phyloP scores from a whole-genome alignment of 2,329 filamentous ascomycete species.

The Colletotrichum euphorbiae region DNA sequence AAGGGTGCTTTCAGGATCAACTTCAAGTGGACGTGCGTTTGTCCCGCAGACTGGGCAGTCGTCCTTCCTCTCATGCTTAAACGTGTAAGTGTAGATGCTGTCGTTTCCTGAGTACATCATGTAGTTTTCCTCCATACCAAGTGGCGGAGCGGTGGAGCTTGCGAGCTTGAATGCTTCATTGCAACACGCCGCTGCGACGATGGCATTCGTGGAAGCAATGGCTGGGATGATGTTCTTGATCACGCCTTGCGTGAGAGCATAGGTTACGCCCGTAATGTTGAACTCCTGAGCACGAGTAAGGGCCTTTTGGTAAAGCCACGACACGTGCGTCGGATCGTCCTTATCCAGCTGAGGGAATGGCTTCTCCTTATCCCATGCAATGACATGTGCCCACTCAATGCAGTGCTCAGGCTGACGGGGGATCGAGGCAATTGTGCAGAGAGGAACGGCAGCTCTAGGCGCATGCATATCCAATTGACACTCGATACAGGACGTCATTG shows the following conservation, averaged over 20 bases:
- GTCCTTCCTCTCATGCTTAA: constrained; percentile 91
- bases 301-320: constrained; percentile 94
- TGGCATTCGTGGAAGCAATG: constrained; percentile 97
- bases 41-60: constrained; percentile 96
- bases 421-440: constrained; percentile 96
- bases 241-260: constrained; percentile 94
- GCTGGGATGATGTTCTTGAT: constrained; percentile 99
- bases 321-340: constrained; percentile 95
- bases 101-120: constrained; percentile 99
- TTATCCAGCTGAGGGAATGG: constrained; percentile 90
- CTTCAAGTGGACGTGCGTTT: constrained; percentile 77
- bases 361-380: constrained; percentile 92
- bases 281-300: constrained; percentile 86
- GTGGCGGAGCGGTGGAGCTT: constrained; percentile 81
- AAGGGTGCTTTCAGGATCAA: constrained; percentile 79
- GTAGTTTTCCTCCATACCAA: constrained; percentile 87
- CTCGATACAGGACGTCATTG: constrained; percentile 95
- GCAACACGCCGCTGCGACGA: constrained; percentile 94
- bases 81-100: constrained; percentile 96
- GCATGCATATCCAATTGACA: constrained; percentile 99
- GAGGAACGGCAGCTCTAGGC: constrained; percentile 93
- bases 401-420: constrained; percentile 97
- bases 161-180: constrained; percentile 97
- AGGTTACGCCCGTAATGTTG: constrained; percentile 91
- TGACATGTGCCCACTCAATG: constrained; percentile 98